phyloP scores from a whole-genome alignment of 192 early-diverging fungal genomes.

The Chytriomyces sp. region DNA sequence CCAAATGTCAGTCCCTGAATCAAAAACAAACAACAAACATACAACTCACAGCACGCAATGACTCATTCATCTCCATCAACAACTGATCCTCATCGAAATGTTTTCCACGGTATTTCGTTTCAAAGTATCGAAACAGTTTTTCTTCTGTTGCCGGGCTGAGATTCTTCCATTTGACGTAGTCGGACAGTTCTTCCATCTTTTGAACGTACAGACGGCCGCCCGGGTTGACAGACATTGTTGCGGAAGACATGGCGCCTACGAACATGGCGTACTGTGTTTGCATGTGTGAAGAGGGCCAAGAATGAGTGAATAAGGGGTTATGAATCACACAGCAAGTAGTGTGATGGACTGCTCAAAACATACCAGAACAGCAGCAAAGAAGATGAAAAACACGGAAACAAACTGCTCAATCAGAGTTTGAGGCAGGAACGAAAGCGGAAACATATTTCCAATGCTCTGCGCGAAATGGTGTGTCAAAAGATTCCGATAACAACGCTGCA shows the following conservation, averaged over 20 bases:
- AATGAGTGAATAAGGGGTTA: too few species aligned
- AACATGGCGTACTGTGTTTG: too few species aligned
- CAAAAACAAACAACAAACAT: not conserved
- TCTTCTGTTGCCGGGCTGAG: slow-evolving; percentile 19
- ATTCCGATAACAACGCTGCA: too few species aligned
- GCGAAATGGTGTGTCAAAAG: not conserved
- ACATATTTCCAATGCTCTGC: slow-evolving; percentile 41
- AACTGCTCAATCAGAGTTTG: slow-evolving; percentile 35
- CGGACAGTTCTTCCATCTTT: slow-evolving; percentile 46
- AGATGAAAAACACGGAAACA: slow-evolving; percentile 32
- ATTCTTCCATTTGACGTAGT: slow-evolving; percentile 54
- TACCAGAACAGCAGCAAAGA: slow-evolving; percentile 39
- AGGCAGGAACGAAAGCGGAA: slow-evolving; percentile 38
- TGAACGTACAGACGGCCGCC: slow-evolving; percentile 21
- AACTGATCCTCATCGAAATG: slow-evolving; percentile 39
- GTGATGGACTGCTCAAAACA: not conserved
- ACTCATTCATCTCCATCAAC: slow-evolving; percentile 1
- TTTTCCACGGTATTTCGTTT: slow-evolving; percentile 53
- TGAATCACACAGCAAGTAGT: not conserved
- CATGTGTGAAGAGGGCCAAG: too few species aligned
- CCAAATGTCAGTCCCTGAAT: too few species aligned
- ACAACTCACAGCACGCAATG: not conserved
- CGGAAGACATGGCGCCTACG: slow-evolving; percentile 40
- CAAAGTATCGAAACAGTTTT: slow-evolving; percentile 42
- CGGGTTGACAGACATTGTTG: slow-evolving; percentile 35